Base-by-base conservation (phyloP, 306 rosid species). In the Bauhinia variegata region DNA sequence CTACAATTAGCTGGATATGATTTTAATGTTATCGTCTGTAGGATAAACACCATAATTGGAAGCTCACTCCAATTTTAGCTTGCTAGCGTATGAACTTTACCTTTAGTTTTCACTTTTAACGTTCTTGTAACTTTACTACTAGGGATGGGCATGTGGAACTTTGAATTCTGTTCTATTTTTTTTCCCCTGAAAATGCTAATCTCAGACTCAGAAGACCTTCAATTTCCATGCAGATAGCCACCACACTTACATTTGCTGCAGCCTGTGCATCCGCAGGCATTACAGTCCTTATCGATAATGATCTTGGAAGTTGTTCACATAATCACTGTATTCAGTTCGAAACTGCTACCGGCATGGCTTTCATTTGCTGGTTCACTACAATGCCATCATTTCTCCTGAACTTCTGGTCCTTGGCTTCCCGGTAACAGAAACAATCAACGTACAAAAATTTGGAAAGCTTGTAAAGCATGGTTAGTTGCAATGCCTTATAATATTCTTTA, bases 221-320 rank as follows among this genome's bases (percentile, higher is more conserved):
- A 46, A 33, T 46, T n/a, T 34, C 15, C 46, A 53, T 81, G 83
- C 93, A 92, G 96, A 77, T 89, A 30, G 86, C 88, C 18, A 87
- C 93, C 52, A 89, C 89, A 13, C 96, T 89, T 56, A 85, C 82
- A 68, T 92, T 89, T 65, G 96, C 98, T 1, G 98, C 96, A 56
- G 96, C 98, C 6, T 89, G 98, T 84, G 95, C 98, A 71, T 89
- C 92, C 50, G 96, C 96, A 3, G 98, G 98, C 32, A 89, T 92
- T 79, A 89, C 98, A 11, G 96, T 92, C 65, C 88, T 92, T 9
- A 92, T 89, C 23, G 96, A 92, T 47, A 92, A 89, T 64, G 96
- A 92, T 75, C 83, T 89, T 34, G 83, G 50, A 63, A 72, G 76
- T 63, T 92, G 98, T 73, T 56, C 74, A 31, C 52, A 61, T 36